Evolutionary conservation across 164 flowering plant genomes (phyloP), one percentile per base, ranked within the genome.

Genomic region (Tetrastigma voinierianum): DNA sequence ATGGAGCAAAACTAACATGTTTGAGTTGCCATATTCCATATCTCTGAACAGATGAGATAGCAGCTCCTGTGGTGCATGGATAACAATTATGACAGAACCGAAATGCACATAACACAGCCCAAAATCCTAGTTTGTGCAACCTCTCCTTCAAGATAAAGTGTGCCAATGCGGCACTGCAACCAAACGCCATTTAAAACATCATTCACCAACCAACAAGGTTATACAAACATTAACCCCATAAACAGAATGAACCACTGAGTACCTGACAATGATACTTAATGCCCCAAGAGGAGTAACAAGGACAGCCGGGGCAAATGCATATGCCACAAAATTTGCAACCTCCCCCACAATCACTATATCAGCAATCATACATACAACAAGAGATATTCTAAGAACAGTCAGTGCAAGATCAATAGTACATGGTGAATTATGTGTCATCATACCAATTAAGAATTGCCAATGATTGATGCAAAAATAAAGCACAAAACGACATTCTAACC

Each of bases 261-360:
- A 90, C 97, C 97, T 89, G 62, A 91, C 86, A 66, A 89, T 87
- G 3, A 91, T 91, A 64, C 97, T 91, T 59, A 91, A 73, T 45
- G 91, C 92, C 20, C 97, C 97, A 14, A 91, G 89, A 66, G 97
- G 97, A n/a, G 97, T 85, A 57, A 89, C 97, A 62, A 91, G 90
- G 67, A 91, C 86, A 15, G 97, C 95, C 9, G 97, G 97, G 43
- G 97, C 93, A 81, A 87, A 91, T 59, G 92, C 92, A 80, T 91
- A 91, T 9, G 96, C 97, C 53, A 84, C 85, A 67, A 89, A 91
- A 65, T 91, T 91, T 44, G 97, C 90, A 55, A 82, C 77, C 83
- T 91, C 97, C 32, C 97, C 97, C 66, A 91, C 77, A 48, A 89
- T 83, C 97, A 91, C 96, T 87, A 71, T 23, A 78, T 58, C 46